Evolutionary conservation across 306 rosid genomes (phyloP).

Genomic region (Fragaria vesca): DNA sequence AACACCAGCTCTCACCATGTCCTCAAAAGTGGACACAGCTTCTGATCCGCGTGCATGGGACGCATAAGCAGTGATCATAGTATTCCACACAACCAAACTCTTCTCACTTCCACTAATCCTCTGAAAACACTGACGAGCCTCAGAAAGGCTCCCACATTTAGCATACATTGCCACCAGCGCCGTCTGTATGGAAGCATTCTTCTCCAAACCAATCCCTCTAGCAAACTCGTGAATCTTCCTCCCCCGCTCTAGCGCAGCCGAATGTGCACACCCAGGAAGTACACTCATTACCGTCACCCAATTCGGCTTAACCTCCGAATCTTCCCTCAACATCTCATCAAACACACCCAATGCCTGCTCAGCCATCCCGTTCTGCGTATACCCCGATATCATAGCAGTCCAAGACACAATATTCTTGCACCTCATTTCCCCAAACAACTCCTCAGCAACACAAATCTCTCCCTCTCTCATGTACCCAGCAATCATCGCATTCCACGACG

Average conservation of each 20-base stretch:
- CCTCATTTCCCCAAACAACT: conserved; percentile 19
- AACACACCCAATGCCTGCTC: conserved; percentile 24
- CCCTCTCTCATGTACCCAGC: conserved; percentile 34
- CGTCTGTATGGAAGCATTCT: conserved; percentile 16
- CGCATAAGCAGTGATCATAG: conserved; percentile 28
- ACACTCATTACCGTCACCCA: conserved; percentile 36
- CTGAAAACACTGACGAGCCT: conserved; percentile 23
- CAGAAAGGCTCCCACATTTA: conserved; percentile 29
- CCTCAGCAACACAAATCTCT: conserved; percentile 22
- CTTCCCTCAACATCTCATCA: conserved; percentile 24
- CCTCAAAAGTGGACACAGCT: conserved; percentile 25
- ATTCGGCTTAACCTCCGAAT: conserved; percentile 23
- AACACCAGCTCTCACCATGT: conserved; percentile 19
- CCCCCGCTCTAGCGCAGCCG: conserved; percentile 32
- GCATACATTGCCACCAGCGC: conserved; percentile 37
- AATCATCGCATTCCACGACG: conserved; percentile 30
- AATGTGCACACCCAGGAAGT: conserved; percentile 32
- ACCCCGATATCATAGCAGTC: conserved; percentile 33
- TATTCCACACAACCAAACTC: conserved; percentile 22
- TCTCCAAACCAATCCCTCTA: conserved; percentile 16
- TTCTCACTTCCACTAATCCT: neutral
- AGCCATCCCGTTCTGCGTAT: conserved; percentile 27
- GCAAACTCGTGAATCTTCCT: conserved; percentile 23
- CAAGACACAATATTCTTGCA: conserved; percentile 26
- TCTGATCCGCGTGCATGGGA: conserved; percentile 30